Percentiles rank a stretch among this genome's conserved stretches.
phyloP scores from a whole-genome alignment of 169 alveolate species.

The Eimeria acervulina region DNA sequence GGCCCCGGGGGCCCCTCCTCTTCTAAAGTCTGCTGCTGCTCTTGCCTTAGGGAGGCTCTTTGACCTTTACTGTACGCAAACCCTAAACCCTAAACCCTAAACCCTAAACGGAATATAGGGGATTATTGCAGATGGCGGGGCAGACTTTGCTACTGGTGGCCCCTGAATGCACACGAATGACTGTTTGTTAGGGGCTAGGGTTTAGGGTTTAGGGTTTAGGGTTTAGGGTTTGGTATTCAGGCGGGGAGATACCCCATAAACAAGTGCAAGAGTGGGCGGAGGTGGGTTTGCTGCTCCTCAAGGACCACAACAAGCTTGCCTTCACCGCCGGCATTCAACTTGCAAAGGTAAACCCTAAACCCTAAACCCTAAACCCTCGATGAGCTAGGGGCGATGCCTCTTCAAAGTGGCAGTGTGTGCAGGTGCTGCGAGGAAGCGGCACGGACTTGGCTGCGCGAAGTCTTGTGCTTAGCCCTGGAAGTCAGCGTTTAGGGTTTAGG shows the following conservation, averaged over 20 bases:
- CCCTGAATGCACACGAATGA: not conserved
- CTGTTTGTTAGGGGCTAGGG: not conserved
- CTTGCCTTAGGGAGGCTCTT: constrained; percentile 45
- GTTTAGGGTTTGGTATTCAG: not conserved
- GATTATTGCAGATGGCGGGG: not conserved
- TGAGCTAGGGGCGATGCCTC: not conserved
- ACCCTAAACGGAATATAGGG: constrained; percentile 16
- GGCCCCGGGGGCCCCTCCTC: constrained; percentile 30
- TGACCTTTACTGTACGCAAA: constrained; percentile 59
- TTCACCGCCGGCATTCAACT: constrained; percentile 65
- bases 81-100: constrained; percentile 60
- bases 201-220: constrained; percentile 28
- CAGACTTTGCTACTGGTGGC: not conserved
- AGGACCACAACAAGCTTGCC: constrained; percentile 38
- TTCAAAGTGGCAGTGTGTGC: not conserved
- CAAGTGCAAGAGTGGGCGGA: constrained; percentile 30
- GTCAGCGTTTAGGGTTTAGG: not conserved
- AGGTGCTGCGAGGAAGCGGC: not conserved
- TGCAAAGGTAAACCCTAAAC: constrained; percentile 44
- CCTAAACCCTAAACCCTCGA: not conserved
- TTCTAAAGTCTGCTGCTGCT: constrained; percentile 73
- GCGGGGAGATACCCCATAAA: constrained; percentile 24
- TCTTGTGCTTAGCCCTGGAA: not conserved
- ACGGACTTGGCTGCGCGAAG: not conserved
- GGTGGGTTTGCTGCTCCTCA: constrained; percentile 54